Conservation (phyloP, 495 filamentous ascomycete genomes). For the Aspergillus homomorphus region DNA sequence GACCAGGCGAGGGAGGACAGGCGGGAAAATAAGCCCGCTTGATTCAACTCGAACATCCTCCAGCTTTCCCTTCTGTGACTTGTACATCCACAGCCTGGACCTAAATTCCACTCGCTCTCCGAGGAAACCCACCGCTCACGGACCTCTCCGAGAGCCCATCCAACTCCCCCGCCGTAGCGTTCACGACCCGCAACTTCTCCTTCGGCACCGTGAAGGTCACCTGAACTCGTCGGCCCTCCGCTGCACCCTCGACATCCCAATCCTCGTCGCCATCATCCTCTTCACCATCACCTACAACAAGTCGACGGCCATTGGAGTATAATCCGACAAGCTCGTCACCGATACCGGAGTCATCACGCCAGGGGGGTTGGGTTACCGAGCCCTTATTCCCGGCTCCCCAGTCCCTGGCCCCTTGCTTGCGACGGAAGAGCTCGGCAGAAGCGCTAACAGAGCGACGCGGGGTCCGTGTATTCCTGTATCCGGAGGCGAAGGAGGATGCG, state of each 20-base stretch:
- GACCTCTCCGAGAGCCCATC: slow-evolving; percentile 34
- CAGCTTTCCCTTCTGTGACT: too few species aligned
- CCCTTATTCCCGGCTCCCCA: slow-evolving; percentile 48
- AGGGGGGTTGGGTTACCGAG: slow-evolving; percentile 24
- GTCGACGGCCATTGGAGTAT: neutral
- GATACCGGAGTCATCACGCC: slow-evolving; percentile 29
- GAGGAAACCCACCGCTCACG: slow-evolving; percentile 18
- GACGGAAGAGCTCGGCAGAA: slow-evolving; percentile 56
- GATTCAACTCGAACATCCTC: too few species aligned
- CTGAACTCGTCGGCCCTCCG: slow-evolving; percentile 78
- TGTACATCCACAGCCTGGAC: slow-evolving; percentile 5
- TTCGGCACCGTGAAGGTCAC: slow-evolving; percentile 91
- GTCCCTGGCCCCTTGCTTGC: slow-evolving; percentile 56
- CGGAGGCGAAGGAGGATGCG: slow-evolving; percentile 2
- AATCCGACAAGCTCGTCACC: neutral
- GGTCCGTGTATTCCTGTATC: slow-evolving; percentile 11
- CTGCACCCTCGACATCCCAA: slow-evolving; percentile 87
- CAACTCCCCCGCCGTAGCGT: slow-evolving; percentile 48
- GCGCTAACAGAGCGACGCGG: slow-evolving; percentile 57
- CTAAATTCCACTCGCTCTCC: neutral
- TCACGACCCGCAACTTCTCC: slow-evolving; percentile 81
- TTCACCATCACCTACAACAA: neutral
- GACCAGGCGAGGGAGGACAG: too few species aligned
- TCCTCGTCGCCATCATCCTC: slow-evolving; percentile 55
- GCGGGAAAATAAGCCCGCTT: too few species aligned